Evolutionary conservation across 2,329 filamentous ascomycete genomes (phyloP).

Genomic region (Fonsecaea nubica): DNA sequence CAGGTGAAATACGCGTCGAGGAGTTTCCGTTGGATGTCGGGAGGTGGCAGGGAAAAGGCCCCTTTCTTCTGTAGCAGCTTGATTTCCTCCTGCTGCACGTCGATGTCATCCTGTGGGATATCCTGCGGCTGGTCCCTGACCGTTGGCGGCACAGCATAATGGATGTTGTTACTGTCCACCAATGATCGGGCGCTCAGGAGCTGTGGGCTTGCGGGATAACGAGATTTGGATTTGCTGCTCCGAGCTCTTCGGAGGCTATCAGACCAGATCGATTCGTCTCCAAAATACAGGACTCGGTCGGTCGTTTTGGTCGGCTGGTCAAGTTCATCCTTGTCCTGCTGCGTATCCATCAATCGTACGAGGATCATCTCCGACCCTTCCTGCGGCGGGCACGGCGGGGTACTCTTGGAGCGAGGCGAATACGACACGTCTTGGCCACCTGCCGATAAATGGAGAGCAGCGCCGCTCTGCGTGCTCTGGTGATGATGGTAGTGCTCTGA

Average conservation of each 20-base stretch:
- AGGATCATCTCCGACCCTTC: conserved; percentile 30
- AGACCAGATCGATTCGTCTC: conserved; percentile 27
- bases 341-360: conserved; percentile 21
- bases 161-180: conserved; percentile 23
- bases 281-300: conserved; percentile 24
- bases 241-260: conserved; percentile 27
- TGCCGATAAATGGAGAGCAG: conserved; percentile 6
- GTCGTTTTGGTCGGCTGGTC: conserved; percentile 15
- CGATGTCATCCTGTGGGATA: conserved; percentile 45
- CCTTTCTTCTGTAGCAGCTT: conserved; percentile 91
- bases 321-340: conserved; percentile 14
- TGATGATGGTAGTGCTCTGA: conserved; percentile 7
- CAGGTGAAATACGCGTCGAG: conserved; percentile 94
- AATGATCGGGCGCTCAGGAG: conserved; percentile 22
- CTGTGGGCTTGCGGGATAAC: conserved; percentile 26
- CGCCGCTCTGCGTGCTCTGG: conserved; percentile 9
- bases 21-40: conserved; percentile 86
- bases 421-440: conserved; percentile 5
- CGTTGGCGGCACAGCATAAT: conserved; percentile 24
- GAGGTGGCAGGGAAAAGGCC: conserved; percentile 86
- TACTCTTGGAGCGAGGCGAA: conserved; percentile 16
- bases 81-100: conserved; percentile 91
- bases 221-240: conserved; percentile 26
- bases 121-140: conserved; percentile 22
- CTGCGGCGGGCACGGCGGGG: conserved; percentile 5